A percentile compares a stretch with the other conserved stretches of the same genome.
Evolutionary conservation across 768 basidiomycete genomes (phyloP).

Genomic region (Aureoboletus auriporus): DNA sequence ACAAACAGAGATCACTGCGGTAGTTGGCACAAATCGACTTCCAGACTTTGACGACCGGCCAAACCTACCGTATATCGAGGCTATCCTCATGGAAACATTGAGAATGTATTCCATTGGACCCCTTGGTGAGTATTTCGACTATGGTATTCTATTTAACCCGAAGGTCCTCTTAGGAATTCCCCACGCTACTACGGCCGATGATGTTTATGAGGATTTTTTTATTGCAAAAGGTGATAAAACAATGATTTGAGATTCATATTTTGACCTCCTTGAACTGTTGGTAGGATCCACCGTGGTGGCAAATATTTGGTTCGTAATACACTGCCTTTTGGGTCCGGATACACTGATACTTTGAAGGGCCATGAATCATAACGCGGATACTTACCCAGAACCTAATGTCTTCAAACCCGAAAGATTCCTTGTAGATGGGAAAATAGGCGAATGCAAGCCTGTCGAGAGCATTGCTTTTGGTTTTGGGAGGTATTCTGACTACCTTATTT

Average conservation of each 20-base stretch:
- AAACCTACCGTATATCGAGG: conserved; percentile 28
- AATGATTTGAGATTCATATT: no score
- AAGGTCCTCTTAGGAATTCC: conserved; percentile 9
- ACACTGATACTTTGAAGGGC: no score
- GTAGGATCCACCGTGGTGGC: conserved; percentile 16
- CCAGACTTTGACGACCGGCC: conserved; percentile 23
- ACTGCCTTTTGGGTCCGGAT: no score
- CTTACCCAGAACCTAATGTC: conserved; percentile 17
- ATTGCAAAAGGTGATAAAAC: conserved; percentile 21
- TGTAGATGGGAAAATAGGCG: conserved; percentile 6
- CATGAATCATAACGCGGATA: conserved; percentile 8
- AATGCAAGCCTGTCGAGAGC: neutral
- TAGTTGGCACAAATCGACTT: conserved; percentile 27
- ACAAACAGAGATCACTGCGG: conserved; percentile 26
- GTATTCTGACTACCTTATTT: conserved; percentile 6
- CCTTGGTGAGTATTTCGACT: conserved; percentile 13
- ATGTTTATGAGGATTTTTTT: conserved; percentile 16
- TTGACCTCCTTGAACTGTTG: no score
- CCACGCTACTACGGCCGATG: conserved; percentile 17
- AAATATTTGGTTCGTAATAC: conserved; percentile 18
- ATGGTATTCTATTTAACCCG: neutral
- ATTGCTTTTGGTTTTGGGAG: conserved; percentile 23
- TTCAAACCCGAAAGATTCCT: conserved; percentile 34
- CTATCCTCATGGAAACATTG: conserved; percentile 26
- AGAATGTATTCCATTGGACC: conserved; percentile 27